phyloP scores from a whole-genome alignment of 176 grass and related monocot species.

The Canna indica region DNA sequence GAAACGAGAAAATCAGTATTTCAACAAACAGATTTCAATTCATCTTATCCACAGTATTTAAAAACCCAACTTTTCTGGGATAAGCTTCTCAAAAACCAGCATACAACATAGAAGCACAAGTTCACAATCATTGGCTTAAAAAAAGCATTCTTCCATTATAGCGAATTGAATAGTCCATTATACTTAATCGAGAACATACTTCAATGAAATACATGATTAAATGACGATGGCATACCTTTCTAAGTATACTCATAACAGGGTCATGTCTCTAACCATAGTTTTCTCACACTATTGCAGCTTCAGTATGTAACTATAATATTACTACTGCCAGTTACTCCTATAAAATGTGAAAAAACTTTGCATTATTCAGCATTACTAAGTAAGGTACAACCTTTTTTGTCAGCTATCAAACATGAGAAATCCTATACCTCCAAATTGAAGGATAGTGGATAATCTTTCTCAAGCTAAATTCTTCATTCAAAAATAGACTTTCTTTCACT shows the following conservation, averaged over 20 bases:
- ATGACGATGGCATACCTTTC: background rate
- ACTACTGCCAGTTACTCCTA: background rate
- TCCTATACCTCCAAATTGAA: background rate
- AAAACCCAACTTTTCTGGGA: background rate
- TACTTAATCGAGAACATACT: background rate
- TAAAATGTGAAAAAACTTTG: background rate
- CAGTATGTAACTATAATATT: too few species aligned
- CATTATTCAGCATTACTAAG: background rate
- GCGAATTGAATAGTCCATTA: background rate
- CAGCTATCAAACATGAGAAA: background rate
- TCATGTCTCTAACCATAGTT: background rate
- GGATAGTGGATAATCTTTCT: background rate
- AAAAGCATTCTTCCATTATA: too few species aligned
- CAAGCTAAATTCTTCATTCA: background rate
- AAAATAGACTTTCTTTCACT: background rate
- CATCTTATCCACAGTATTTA: background rate
- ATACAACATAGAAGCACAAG: background rate
- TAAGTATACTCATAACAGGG: background rate
- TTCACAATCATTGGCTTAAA: too few species aligned
- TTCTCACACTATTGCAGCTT: too few species aligned
- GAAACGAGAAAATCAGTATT: background rate
- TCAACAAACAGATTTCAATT: background rate
- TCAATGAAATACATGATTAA: background rate
- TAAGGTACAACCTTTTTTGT: too few species aligned
- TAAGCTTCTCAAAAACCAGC: background rate